These are phyloP conservation scores for Malassezia restricta DNA, from an alignment of 1,284 basidiomycete genomes.

Conservation along the genomic window DNA sequence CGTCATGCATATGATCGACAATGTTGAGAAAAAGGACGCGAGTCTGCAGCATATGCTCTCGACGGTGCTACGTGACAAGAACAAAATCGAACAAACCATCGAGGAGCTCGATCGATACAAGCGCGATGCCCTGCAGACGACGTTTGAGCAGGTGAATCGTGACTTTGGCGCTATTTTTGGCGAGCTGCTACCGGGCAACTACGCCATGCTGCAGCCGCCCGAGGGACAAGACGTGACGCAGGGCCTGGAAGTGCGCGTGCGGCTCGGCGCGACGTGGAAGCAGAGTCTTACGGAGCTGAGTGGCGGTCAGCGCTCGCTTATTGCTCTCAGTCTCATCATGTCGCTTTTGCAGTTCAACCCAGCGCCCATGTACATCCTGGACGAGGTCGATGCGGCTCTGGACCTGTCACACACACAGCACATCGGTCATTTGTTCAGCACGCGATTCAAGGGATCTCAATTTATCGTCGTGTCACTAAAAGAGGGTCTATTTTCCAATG, in stretches of 20 bases:
- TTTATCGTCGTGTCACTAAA: conserved; percentile 97
- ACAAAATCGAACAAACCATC: conserved; percentile 91
- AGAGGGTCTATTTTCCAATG: conserved; percentile 87
- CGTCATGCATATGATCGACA: conserved; percentile 92
- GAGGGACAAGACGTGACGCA: conserved; percentile 85
- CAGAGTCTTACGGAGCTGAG: conserved; percentile 89
- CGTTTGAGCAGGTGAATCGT: conserved; percentile 82
- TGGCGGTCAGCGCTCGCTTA: conserved; percentile 90
- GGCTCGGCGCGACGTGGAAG: conserved; percentile 90
- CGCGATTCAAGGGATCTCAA: conserved; percentile 91
- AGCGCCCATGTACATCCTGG: conserved; percentile 98
- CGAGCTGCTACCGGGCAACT: conserved; percentile 89
- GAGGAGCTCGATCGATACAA: conserved; percentile 87
- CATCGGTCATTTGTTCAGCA: conserved; percentile 89
- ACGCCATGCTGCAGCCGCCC: conserved; percentile 83
- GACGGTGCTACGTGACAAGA: conserved; percentile 82
- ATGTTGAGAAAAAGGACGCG: conserved; percentile 86
- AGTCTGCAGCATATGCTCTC: conserved; percentile 75
- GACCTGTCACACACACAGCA: conserved; percentile 90
- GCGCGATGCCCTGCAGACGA: conserved; percentile 78
- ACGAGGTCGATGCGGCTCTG: conserved; percentile 93
- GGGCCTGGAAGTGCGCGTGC: conserved; percentile 93
- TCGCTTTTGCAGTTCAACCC: conserved; percentile 95
- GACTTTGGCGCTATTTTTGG: conserved; percentile 96
- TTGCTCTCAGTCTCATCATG: conserved; percentile 95